Conservation (phyloP, 2,329 filamentous ascomycete genomes). For the Aspergillus aculeatinus region DNA sequence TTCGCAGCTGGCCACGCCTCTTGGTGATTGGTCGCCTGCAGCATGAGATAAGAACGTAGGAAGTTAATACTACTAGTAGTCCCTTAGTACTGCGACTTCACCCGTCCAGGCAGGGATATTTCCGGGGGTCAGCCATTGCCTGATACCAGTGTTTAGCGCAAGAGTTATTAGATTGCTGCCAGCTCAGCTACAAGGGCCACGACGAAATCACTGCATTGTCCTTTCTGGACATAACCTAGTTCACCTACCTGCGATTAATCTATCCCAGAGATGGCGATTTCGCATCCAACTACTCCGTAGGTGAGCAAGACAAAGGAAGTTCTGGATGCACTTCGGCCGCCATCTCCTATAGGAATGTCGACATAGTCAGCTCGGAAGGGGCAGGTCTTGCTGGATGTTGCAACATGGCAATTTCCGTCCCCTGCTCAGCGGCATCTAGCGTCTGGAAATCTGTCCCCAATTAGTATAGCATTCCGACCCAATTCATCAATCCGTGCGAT, state of each 20-base stretch:
- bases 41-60: neutral
- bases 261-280: neutral
- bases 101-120: neutral
- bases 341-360: neutral
- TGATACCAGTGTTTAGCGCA: constrained; percentile 5
- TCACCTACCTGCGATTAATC: too few species aligned
- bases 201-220: neutral
- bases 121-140: constrained; percentile 1
- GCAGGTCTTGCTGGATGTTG: neutral
- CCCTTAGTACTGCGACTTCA: neutral
- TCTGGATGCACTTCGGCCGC: neutral
- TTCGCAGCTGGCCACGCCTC: neutral
- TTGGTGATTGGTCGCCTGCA: neutral
- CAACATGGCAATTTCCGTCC: neutral
- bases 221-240: neutral
- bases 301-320: neutral
- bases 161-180: constrained; percentile 1
- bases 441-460: neutral
- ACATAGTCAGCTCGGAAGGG: neutral
- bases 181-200: neutral
- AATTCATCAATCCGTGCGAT: neutral
- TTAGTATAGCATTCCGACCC: neutral
- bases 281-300: neutral
- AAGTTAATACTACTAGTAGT: too few species aligned
- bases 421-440: neutral